Conservation (phyloP, 306 rosid species). For the Prinsepia uniflora region DNA sequence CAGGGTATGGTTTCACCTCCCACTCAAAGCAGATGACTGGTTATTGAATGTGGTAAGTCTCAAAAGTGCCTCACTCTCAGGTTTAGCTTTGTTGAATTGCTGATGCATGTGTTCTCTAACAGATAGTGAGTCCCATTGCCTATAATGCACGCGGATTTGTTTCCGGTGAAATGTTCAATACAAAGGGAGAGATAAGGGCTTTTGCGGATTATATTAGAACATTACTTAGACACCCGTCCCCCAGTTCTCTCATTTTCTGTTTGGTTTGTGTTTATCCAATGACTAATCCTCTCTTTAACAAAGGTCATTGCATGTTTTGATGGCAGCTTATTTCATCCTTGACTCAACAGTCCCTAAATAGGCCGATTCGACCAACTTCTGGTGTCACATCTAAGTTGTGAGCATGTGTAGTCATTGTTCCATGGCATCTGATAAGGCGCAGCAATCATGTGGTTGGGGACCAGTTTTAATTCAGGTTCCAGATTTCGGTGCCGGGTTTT, state of each 20-base stretch:
- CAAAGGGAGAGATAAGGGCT: conserved; percentile 71
- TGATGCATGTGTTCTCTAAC: conserved; percentile 20
- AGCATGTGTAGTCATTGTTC: conserved; percentile 9
- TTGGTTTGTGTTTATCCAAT: background rate
- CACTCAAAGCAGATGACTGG: conserved; percentile 91
- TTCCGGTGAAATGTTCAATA: conserved; percentile 75
- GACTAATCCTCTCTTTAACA: conserved; percentile 7
- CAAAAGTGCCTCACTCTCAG: conserved; percentile 5
- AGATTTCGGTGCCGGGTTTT: background rate
- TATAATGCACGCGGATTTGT: conserved; percentile 64
- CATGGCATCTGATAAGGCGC: background rate
- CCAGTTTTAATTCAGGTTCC: background rate
- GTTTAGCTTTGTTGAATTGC: conserved; percentile 16
- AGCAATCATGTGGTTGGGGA: background rate
- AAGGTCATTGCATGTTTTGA: conserved; percentile 6
- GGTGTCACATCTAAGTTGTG: conserved; percentile 53
- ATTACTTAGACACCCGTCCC: too few species aligned
- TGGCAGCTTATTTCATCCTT: conserved; percentile 51
- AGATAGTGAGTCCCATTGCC: conserved; percentile 59
- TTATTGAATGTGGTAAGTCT: conserved; percentile 64
- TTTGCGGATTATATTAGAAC: background rate
- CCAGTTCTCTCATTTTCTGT: background rate
- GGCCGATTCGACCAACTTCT: conserved; percentile 35
- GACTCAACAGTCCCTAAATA: conserved; percentile 79
- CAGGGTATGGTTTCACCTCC: conserved; percentile 95